phyloP scores from a whole-genome alignment of 495 filamentous ascomycete species.

The Cercophora newfieldiana region DNA sequence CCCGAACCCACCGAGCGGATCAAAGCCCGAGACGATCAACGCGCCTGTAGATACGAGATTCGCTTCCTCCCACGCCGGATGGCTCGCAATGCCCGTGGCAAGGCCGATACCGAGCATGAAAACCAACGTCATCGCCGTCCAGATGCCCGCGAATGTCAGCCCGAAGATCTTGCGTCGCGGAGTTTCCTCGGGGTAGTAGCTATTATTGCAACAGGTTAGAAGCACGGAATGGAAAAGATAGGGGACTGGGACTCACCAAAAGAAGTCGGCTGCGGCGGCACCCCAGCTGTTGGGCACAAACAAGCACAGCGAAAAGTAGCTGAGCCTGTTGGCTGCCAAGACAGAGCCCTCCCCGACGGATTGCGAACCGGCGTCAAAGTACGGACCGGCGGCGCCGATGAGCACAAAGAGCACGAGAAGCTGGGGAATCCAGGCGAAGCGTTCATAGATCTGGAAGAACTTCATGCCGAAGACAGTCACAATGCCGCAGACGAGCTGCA shows the following conservation, averaged over 20 bases:
- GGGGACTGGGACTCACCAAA: background rate
- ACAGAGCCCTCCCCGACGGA: conserved; percentile 20
- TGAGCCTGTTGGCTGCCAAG: conserved; percentile 24
- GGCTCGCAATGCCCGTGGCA: conserved; percentile 2
- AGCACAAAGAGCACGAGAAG: conserved; percentile 65
- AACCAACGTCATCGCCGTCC: background rate
- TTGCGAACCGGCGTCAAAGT: conserved; percentile 58
- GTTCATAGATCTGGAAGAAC: conserved; percentile 70
- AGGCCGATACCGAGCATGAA: conserved; percentile 14
- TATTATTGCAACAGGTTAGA: background rate
- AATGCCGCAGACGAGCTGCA: conserved; percentile 63
- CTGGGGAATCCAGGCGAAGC: conserved; percentile 69
- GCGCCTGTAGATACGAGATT: conserved; percentile 48
- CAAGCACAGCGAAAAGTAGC: conserved; percentile 26
- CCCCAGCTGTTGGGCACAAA: conserved; percentile 20
- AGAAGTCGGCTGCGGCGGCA: conserved; percentile 4
- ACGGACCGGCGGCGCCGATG: conserved; percentile 62
- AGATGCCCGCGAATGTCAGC: background rate
- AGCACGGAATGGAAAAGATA: background rate
- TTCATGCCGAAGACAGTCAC: conserved; percentile 74
- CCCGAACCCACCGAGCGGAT: conserved; percentile 63
- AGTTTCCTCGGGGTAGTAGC: conserved; percentile 8
- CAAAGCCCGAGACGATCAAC: conserved; percentile 66
- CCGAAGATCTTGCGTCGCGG: background rate
- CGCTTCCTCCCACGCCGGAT: conserved; percentile 5